phyloP scores from a whole-genome alignment of 495 filamentous ascomycete genomes.

The Corynascus novoguineensis region DNA sequence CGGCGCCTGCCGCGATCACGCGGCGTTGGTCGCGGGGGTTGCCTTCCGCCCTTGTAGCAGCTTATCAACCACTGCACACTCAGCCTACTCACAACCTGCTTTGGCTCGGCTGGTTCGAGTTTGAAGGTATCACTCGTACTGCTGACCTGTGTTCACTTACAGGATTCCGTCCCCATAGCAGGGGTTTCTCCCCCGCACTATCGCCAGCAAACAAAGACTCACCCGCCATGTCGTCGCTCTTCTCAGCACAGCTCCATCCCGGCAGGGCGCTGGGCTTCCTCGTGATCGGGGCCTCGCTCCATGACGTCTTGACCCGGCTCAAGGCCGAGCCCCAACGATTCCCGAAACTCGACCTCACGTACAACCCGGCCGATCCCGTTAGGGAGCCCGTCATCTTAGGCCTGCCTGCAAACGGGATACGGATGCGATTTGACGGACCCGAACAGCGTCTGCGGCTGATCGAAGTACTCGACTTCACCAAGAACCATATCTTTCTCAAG shows the following conservation, averaged over 20 bases:
- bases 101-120: too few relatives aligned
- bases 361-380: slow-evolving; percentile 65
- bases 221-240: slow-evolving; percentile 45
- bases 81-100: too few relatives aligned
- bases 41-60: not conserved
- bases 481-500: slow-evolving; percentile 75
- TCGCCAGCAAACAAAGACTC: not conserved
- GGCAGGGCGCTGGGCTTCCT: slow-evolving; percentile 74
- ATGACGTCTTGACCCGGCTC: slow-evolving; percentile 76
- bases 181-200: not conserved
- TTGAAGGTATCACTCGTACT: too few relatives aligned
- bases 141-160: too few relatives aligned
- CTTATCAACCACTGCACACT: too few relatives aligned
- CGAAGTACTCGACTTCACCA: slow-evolving; percentile 87
- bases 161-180: not conserved
- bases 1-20: slow-evolving; percentile 12
- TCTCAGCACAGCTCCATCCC: slow-evolving; percentile 66
- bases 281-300: slow-evolving; percentile 81
- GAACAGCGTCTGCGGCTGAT: slow-evolving; percentile 88
- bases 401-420: slow-evolving; percentile 78
- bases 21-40: not conserved
- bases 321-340: slow-evolving; percentile 78
- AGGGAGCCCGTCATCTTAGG: slow-evolving; percentile 63
- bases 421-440: slow-evolving; percentile 86
- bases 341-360: slow-evolving; percentile 74